Base-by-base conservation (phyloP, 202 grass and related monocot genomes). In the Bolboschoenoplectus hybrid region DNA sequence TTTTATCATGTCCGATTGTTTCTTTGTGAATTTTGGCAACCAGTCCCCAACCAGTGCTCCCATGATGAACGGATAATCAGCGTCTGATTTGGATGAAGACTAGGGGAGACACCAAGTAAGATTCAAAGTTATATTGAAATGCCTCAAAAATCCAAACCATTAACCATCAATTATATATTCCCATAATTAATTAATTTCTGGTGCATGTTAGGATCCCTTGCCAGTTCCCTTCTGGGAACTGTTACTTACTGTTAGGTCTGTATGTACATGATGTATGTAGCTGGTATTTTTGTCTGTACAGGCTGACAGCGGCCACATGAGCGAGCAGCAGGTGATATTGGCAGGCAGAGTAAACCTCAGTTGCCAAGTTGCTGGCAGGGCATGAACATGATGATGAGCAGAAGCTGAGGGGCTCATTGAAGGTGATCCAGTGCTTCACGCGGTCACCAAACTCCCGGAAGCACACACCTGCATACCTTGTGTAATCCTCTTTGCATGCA, bases 341-440 rank as follows among this genome's bases (percentile, higher is more conserved):
- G 14, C 50, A 46, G 4, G 76, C 82, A 17, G 60, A 46, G 75
- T 90, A 90, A 4, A 85, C 82, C 57, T 90, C 89, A 7, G 13
- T 79, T 9, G 11, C 39, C 2, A 81, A 90, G 34, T 87, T 77
- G 0, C 85, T 71, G 0, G 1, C 45, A 12, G 63, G 6, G 53
- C 72, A 84, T 2, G 66, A 64, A 43, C 72, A 84, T 2, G 66
- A 64, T 10, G 85, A 89, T 17, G 88, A 89, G 35, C 88, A 89
- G 2, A 82, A 89, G 4, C 14, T 76, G 38, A 58, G 60, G 10
- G 88, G 88, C 45, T 89, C 88, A 5, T 89, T 89, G 19, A 89
- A 67, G 4, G 88, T 89, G 64, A 86, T 86, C 84, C 88, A 89
- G 7, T 86, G 77, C 64, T 89, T 86, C n/a, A 86, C 88, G 6